These are phyloP conservation scores for Globisporangium parvum DNA, from an alignment of 352 stramenopile genomes.

Conservation along the genomic window DNA sequence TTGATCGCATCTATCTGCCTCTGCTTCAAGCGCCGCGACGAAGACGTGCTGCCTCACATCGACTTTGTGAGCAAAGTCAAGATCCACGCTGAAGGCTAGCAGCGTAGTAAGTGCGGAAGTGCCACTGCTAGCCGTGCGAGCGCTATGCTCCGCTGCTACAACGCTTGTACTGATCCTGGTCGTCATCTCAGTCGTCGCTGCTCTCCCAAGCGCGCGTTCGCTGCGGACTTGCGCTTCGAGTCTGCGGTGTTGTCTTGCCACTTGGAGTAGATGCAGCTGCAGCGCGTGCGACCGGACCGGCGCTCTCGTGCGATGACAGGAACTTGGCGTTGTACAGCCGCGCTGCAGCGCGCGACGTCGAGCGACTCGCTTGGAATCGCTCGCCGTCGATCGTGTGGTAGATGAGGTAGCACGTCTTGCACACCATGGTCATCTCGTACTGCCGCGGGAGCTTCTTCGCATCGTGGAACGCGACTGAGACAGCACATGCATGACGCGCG, in stretches of 20 bases:
- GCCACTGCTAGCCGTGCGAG: not conserved
- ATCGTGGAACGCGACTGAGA: constrained; percentile 40
- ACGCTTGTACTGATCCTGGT: no score
- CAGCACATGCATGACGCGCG: not conserved
- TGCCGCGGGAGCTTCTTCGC: constrained; percentile 33
- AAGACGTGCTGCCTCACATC: constrained; percentile 56
- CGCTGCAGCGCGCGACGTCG: constrained; percentile 25
- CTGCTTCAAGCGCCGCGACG: constrained; percentile 65
- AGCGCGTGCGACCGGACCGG: no score
- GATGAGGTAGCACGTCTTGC: constrained; percentile 37
- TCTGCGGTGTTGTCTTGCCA: not conserved
- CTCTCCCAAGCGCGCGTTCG: constrained; percentile 5
- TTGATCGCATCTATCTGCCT: constrained; percentile 47
- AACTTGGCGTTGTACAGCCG: constrained; percentile 26
- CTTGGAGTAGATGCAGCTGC: not conserved
- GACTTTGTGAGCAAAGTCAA: constrained; percentile 51
- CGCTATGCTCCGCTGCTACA: not conserved
- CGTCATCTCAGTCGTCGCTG: not conserved
- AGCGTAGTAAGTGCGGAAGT: not conserved
- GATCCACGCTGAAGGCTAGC: constrained; percentile 27
- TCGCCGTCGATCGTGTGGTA: constrained; percentile 47
- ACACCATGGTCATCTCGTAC: constrained; percentile 47
- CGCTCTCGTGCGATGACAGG: not conserved
- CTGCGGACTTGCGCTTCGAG: not conserved
- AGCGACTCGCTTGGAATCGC: constrained; percentile 30